Evolutionary conservation across 495 filamentous ascomycete genomes (phyloP).

Genomic region (Penicillium dipodomyicola): DNA sequence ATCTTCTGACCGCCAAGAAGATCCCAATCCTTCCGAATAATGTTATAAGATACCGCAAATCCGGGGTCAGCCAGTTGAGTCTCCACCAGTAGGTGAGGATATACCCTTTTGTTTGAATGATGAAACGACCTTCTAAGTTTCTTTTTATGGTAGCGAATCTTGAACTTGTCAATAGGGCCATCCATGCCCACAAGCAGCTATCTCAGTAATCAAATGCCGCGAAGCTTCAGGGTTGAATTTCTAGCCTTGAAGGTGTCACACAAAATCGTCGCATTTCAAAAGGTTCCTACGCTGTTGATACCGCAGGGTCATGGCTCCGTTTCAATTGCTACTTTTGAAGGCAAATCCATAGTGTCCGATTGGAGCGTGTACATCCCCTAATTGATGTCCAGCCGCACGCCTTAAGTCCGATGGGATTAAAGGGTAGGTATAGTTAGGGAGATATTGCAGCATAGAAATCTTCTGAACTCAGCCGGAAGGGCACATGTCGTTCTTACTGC

Average conservation of each 20-base stretch:
- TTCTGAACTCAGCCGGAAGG: no score
- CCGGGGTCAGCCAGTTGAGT: neutral
- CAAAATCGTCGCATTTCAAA: neutral
- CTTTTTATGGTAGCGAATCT: constrained; percentile 4
- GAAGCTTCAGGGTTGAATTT: neutral
- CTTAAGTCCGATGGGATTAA: no score
- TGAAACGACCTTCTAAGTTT: neutral
- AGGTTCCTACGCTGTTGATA: no score
- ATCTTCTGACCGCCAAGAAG: neutral
- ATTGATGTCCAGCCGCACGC: no score
- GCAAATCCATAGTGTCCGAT: no score
- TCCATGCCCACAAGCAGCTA: constrained; percentile 7
- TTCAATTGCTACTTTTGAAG: no score
- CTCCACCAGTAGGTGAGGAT: constrained; percentile 15
- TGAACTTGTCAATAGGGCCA: constrained; percentile 12
- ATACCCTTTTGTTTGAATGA: neutral
- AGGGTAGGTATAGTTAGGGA: no score
- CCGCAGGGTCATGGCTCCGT: no score
- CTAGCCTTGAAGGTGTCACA: neutral
- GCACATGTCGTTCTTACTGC: no score
- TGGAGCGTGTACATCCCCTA: no score
- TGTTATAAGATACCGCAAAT: constrained; percentile 13
- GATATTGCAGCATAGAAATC: no score
- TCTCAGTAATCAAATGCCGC: neutral
- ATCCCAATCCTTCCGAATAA: constrained; percentile 9